Conservation (phyloP, 2,329 filamentous ascomycete species). For the Penicillium sp. region DNA sequence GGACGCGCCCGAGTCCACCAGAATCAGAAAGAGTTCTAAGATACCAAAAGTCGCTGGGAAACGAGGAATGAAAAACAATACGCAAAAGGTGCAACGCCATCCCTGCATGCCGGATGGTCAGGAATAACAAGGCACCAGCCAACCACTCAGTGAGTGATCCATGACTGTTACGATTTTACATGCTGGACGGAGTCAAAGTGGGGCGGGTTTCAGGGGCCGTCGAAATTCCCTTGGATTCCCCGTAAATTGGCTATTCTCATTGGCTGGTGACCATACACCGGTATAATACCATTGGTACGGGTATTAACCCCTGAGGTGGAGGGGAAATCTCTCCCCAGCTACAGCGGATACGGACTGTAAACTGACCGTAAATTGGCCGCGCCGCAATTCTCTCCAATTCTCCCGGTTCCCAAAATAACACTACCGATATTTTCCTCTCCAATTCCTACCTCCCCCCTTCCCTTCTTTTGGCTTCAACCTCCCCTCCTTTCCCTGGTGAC, state of each 20-base stretch:
- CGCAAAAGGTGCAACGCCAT: constrained; percentile 17
- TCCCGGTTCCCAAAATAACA: constrained; percentile 23
- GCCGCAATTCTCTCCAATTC: constrained; percentile 3
- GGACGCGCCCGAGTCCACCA: constrained; percentile 1
- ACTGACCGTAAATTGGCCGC: constrained; percentile 22
- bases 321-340: too few species aligned
- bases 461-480: constrained; percentile 25
- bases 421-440: constrained; percentile 16
- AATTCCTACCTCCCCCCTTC: constrained; percentile 21
- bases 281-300: neutral
- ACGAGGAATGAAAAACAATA: constrained; percentile 23
- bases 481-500: constrained; percentile 26
- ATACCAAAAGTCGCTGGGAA: constrained; percentile 12
- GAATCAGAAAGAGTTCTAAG: constrained; percentile 1
- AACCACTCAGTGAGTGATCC: constrained; percentile 8
- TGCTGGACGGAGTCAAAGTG: constrained; percentile 13
- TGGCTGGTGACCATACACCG: neutral
- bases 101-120: constrained; percentile 28
- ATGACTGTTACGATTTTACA: constrained; percentile 7
- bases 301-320: neutral
- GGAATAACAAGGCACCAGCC: constrained; percentile 20
- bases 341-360: too few species aligned
- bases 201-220: constrained; percentile 31
- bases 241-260: neutral
- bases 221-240: constrained; percentile 22